Percentiles rank a stretch among this genome's conserved stretches.
Conservation (phyloP, 2,329 filamentous ascomycete genomes). For the Fusarium goolgardi region DNA sequence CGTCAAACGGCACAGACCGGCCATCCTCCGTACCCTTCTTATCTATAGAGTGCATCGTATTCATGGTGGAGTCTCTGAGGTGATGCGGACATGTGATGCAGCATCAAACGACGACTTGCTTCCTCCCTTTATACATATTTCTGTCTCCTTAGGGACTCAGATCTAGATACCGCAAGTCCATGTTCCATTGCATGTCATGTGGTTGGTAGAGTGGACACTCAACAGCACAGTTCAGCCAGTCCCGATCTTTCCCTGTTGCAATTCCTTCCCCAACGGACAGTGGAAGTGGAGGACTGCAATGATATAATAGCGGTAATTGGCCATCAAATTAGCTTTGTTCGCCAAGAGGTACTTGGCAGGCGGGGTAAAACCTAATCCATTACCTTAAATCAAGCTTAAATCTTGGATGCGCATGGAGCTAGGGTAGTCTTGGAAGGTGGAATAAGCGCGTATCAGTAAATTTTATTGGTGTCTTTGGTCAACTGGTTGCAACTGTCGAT, state of each 20-base stretch:
- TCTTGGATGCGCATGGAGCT: neutral
- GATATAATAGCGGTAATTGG: neutral
- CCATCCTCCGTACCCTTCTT: neutral
- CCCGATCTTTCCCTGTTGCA: neutral
- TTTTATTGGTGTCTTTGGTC: neutral
- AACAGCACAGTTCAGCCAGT: neutral
- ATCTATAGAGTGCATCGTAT: neutral
- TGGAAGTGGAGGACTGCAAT: neutral
- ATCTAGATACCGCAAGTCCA: neutral
- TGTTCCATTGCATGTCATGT: neutral
- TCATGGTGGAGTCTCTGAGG: neutral
- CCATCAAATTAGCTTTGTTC: too few relatives aligned
- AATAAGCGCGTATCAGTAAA: too few relatives aligned
- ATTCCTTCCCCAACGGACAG: neutral
- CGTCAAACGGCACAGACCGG: neutral
- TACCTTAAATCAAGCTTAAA: constrained; percentile 25
- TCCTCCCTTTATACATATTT: neutral
- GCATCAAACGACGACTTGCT: neutral
- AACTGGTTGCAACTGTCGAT: too few relatives aligned
- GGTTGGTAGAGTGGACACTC: neutral
- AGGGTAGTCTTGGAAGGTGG: constrained; percentile 12
- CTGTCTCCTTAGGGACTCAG: neutral
- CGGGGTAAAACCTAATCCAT: constrained; percentile 9
- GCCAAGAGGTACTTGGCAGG: constrained; percentile 15
- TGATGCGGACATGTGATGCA: too few relatives aligned